phyloP scores from a whole-genome alignment of 805 yeast species.

The Wickerhamomyces queroliae region DNA sequence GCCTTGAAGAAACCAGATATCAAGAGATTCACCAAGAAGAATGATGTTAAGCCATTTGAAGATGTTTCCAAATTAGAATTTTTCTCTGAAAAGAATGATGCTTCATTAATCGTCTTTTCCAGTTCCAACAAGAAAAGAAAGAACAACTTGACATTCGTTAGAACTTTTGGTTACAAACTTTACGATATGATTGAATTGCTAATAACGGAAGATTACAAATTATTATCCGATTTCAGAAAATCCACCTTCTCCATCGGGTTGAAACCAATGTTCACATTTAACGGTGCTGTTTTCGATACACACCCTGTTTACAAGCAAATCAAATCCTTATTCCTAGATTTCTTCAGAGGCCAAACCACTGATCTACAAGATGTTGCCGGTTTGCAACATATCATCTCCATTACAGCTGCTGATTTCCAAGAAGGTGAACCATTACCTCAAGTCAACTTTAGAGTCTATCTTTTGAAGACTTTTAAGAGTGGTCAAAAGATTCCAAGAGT shows the following conservation, averaged over 20 bases:
- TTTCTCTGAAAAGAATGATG: conserved; percentile 91
- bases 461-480: conserved; percentile 72
- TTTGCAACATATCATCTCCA: conserved; percentile 81
- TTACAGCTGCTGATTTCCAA: conserved; percentile 73
- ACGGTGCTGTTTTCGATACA: conserved; percentile 85
- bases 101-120: conserved; percentile 75
- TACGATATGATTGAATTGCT: conserved; percentile 93
- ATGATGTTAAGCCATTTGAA: conserved; percentile 89
- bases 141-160: conserved; percentile 77
- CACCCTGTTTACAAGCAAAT: conserved; percentile 82
- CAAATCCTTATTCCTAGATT: conserved; percentile 85
- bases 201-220: conserved; percentile 60
- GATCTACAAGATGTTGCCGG: conserved; percentile 91
- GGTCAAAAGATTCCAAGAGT: conserved; percentile 91
- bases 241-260: conserved; percentile 80
- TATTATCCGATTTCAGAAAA: conserved; percentile 75
- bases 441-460: conserved; percentile 87
- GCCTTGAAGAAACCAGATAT: conserved; percentile 88
- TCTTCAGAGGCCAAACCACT: conserved; percentile 80
- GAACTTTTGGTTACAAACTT: conserved; percentile 86
- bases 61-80: conserved; percentile 82
- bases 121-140: conserved; percentile 88
- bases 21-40: conserved; percentile 83
- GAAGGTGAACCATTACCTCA: conserved; percentile 65
- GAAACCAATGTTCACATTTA: conserved; percentile 91